Evolutionary conservation across 2,329 filamentous ascomycete species (phyloP).

Genomic region (Metarhizium robertsii): DNA sequence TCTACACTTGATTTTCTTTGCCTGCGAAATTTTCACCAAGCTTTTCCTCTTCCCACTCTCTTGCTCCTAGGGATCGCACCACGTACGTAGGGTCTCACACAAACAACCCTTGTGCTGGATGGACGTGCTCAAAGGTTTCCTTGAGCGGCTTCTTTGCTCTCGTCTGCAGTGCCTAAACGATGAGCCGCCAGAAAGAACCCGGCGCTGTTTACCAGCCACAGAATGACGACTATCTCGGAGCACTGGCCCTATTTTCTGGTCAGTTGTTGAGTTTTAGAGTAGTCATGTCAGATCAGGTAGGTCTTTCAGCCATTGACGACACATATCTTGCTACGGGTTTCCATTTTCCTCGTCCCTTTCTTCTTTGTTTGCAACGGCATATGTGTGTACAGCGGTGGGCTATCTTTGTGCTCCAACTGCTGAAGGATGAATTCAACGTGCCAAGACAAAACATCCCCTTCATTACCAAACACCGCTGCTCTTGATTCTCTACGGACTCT

Average conservation of each 20-base stretch:
- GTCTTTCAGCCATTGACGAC: neutral
- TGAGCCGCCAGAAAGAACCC: neutral
- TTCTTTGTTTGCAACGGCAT: conserved; percentile 32
- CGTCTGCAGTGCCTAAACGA: neutral
- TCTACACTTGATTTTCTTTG: too few species aligned
- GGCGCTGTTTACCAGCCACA: neutral
- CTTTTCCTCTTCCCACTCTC: neutral
- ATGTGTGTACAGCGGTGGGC: conserved; percentile 51
- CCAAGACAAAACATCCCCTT: conserved; percentile 41
- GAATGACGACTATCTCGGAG: neutral
- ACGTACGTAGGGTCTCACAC: too few species aligned
- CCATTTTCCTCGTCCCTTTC: neutral
- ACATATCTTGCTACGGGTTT: neutral
- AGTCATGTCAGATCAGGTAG: neutral
- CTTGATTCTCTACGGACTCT: conserved; percentile 26
- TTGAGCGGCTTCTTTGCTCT: neutral
- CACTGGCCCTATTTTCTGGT: neutral
- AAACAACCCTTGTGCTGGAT: too few species aligned
- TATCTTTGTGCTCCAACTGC: conserved; percentile 40
- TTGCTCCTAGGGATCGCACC: too few species aligned
- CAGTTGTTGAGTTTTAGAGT: neutral
- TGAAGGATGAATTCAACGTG: conserved; percentile 48
- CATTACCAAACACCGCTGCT: conserved; percentile 50
- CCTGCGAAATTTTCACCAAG: neutral
- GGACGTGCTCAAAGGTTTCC: neutral